Evolutionary conservation across 495 filamentous ascomycete species (phyloP), one percentile per base, ranked within the genome.

Genomic region (Hypoxylon lienhwacheense): DNA sequence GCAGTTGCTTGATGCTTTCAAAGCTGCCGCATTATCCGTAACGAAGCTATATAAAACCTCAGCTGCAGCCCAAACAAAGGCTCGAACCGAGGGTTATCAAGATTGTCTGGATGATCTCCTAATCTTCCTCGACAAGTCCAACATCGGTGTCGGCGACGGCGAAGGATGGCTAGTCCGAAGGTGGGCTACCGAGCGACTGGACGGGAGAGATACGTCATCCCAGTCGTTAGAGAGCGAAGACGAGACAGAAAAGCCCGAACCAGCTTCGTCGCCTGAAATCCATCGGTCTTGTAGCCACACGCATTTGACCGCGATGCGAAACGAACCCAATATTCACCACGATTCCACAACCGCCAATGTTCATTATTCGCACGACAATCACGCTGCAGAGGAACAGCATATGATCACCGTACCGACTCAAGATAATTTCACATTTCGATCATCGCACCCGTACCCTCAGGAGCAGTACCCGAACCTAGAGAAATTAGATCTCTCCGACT

Each of bases 11-110:
- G 85, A 91, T 43, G 84, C 88, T 44, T 99, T 99, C 79, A 91
- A 88, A 67, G 81, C 85, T 28, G 95, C 95, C 16, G 95, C 95
- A 10, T 77, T 97, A 15, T 95, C 95, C 2, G 91, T 97, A 43
- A 97, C 95, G 36, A 92, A 91, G 56, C 85, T 99, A 21, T 97
- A 97, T 73, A 96, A 96, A 69, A 89, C 85, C 43, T 90, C 92
- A 11, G 85, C 86, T 1, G 75, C 81, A 44, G 86, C 89, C 15
- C 83, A 89, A 59, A 75, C 83, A n/a, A 84, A 86, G 54, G 79
- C 90, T 12, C 82, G 85, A 16, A 72, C 79, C 7, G 82, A 87
- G 29, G 95, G 95, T 4, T 97, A 97, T 61, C 91, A 96, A 64
- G 91, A 97, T 53, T 95, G 91, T 19, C 77, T 99, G 36, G 91